phyloP scores from a whole-genome alignment of 2,329 filamentous ascomycete species.

The Fusarium mexicanum region DNA sequence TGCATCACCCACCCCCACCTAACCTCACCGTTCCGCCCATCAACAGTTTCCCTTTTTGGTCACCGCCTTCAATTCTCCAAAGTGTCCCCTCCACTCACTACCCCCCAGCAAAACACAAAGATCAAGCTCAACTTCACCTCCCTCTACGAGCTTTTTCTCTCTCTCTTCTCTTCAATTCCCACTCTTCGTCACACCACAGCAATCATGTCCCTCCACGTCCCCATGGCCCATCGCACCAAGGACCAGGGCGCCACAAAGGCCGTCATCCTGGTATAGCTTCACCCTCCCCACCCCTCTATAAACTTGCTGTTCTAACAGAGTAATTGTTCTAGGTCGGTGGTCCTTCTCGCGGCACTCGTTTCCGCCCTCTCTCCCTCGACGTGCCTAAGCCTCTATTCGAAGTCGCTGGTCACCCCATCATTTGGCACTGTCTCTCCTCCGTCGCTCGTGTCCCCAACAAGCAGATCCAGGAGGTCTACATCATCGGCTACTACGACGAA shows the following conservation, averaged over 20 bases:
- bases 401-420: constrained; percentile 96
- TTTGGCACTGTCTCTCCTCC: constrained; percentile 95
- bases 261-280: constrained; percentile 80
- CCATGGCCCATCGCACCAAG: constrained; percentile 59
- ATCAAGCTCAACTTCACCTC: constrained; percentile 25
- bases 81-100: constrained; percentile 31
- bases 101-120: constrained; percentile 3
- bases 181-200: neutral
- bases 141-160: constrained; percentile 11
- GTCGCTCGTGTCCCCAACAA: constrained; percentile 86
- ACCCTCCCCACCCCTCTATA: constrained; percentile 1
- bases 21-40: constrained; percentile 7
- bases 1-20: constrained; percentile 24
- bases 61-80: constrained; percentile 38
- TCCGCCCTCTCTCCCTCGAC: constrained; percentile 93
- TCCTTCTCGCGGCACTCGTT: constrained; percentile 93
- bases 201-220: constrained; percentile 67
- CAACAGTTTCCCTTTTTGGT: constrained; percentile 32
- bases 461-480: constrained; percentile 89
- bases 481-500: constrained; percentile 99
- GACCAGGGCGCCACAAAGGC: constrained; percentile 81
- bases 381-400: constrained; percentile 99
- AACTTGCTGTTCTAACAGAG: constrained; percentile 40
- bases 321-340: constrained; percentile 78
- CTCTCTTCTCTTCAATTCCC: neutral